phyloP scores from a whole-genome alignment of 2,329 filamentous ascomycete genomes.

The Verticillium nonalfalfae region DNA sequence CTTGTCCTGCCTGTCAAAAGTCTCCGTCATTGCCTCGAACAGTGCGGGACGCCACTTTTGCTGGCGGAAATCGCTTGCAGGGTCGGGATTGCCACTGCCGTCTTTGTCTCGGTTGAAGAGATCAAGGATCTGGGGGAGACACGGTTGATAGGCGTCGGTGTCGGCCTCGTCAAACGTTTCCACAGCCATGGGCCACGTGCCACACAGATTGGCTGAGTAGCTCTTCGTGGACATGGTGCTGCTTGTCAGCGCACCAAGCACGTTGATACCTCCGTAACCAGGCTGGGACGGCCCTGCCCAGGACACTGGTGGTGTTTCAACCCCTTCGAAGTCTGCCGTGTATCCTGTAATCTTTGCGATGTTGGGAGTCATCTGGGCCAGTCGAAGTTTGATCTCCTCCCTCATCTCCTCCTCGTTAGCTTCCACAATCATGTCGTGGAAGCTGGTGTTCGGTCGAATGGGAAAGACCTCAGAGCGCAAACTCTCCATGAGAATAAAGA shows the following conservation, averaged over 20 bases:
- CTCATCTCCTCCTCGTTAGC: constrained; percentile 19
- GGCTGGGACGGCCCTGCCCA: constrained; percentile 11
- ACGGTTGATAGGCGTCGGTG: constrained; percentile 29
- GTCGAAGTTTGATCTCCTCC: constrained; percentile 15
- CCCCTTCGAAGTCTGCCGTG: background rate
- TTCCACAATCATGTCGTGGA: constrained; percentile 16
- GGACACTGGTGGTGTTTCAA: background rate
- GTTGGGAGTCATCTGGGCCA: constrained; percentile 16
- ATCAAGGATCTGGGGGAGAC: constrained; percentile 20
- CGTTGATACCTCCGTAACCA: constrained; percentile 25
- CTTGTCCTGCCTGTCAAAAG: constrained; percentile 10
- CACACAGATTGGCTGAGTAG: constrained; percentile 24
- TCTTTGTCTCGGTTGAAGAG: constrained; percentile 13
- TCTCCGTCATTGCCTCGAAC: constrained; percentile 12
- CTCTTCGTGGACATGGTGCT: constrained; percentile 29
- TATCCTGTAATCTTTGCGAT: constrained; percentile 16
- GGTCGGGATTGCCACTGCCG: background rate
- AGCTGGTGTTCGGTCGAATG: constrained; percentile 21
- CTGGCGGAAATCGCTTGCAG: constrained; percentile 6
- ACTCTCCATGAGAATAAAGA: constrained; percentile 27
- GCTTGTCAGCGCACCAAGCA: constrained; percentile 22
- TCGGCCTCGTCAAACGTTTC: constrained; percentile 27
- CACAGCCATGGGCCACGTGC: constrained; percentile 23
- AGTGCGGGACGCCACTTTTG: constrained; percentile 10
- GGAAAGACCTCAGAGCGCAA: constrained; percentile 28